phyloP scores from a whole-genome alignment of 192 early-diverging fungal genomes.

The Umbelopsis ramanniana region DNA sequence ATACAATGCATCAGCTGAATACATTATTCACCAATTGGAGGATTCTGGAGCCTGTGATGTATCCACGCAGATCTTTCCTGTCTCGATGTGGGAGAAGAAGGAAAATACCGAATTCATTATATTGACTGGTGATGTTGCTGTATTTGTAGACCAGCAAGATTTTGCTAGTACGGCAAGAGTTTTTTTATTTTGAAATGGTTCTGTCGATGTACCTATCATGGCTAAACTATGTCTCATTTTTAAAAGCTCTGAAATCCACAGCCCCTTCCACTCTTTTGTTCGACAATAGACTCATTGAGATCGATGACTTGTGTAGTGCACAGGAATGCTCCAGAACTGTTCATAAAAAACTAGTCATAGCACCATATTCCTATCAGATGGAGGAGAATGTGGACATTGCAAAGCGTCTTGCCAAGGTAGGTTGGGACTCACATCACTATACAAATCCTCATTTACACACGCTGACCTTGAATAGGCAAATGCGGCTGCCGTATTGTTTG shows the following conservation, averaged over 20 bases:
- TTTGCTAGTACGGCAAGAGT: constrained; percentile 37
- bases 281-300: constrained; percentile 9
- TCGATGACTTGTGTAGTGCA: background rate
- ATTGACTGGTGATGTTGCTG: constrained; percentile 13
- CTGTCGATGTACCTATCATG: no score
- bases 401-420: constrained; percentile 8
- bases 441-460: background rate
- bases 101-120: constrained; percentile 44
- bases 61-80: constrained; percentile 49
- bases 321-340: background rate
- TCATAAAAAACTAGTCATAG: background rate
- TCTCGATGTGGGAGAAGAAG: constrained; percentile 46
- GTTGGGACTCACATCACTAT: background rate
- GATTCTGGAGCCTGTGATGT: constrained; percentile 46
- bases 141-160: constrained; percentile 45
- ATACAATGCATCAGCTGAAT: constrained; percentile 61
- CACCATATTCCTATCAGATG: background rate
- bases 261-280: constrained; percentile 11
- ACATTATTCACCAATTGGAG: constrained; percentile 58
- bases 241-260: background rate
- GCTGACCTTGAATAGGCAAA: constrained; percentile 8
- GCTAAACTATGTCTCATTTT: background rate
- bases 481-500: background rate
- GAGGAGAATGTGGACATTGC: constrained; percentile 2
- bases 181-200: constrained; percentile 1